phyloP scores from a whole-genome alignment of 2,329 filamentous ascomycete species.

The Anthostomella pinea region DNA sequence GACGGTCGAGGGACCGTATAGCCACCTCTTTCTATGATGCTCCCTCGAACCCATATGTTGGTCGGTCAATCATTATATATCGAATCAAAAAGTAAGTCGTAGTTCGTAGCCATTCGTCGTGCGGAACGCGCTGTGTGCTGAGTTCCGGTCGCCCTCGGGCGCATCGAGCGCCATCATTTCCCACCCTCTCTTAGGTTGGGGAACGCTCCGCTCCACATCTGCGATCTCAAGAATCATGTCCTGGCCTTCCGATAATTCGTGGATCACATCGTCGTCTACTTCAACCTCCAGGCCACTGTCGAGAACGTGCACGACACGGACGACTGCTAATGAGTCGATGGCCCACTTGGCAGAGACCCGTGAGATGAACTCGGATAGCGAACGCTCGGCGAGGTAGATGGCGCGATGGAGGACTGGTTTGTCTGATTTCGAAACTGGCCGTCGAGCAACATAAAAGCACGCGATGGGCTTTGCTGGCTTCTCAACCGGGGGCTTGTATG shows the following conservation, averaged over 20 bases:
- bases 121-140: slow-evolving; percentile 30
- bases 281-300: slow-evolving; percentile 76
- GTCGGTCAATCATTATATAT: slow-evolving; percentile 9
- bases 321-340: slow-evolving; percentile 69
- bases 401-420: slow-evolving; percentile 72
- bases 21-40: slow-evolving; percentile 15
- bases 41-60: slow-evolving; percentile 5
- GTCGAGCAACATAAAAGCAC: slow-evolving; percentile 78
- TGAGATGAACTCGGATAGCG: slow-evolving; percentile 68
- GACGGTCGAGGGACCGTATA: slow-evolving; percentile 6
- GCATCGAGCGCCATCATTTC: slow-evolving; percentile 61
- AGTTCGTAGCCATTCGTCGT: slow-evolving; percentile 40
- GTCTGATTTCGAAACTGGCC: slow-evolving; percentile 46
- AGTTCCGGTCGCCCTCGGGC: slow-evolving; percentile 35
- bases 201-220: slow-evolving; percentile 37
- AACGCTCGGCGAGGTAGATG: slow-evolving; percentile 78
- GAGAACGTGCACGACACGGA: slow-evolving; percentile 69
- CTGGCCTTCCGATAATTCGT: slow-evolving; percentile 82
- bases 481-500: slow-evolving; percentile 77
- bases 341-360: slow-evolving; percentile 77
- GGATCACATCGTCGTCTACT: slow-evolving; percentile 86
- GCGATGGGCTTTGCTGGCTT: slow-evolving; percentile 70
- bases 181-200: slow-evolving; percentile 55
- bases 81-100: slow-evolving; percentile 44
- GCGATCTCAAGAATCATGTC: slow-evolving; percentile 77